Percentiles rank a stretch among this genome's conserved stretches.
phyloP scores from a whole-genome alignment of 805 yeast genomes.

The Kodamaea kakaduensis region DNA sequence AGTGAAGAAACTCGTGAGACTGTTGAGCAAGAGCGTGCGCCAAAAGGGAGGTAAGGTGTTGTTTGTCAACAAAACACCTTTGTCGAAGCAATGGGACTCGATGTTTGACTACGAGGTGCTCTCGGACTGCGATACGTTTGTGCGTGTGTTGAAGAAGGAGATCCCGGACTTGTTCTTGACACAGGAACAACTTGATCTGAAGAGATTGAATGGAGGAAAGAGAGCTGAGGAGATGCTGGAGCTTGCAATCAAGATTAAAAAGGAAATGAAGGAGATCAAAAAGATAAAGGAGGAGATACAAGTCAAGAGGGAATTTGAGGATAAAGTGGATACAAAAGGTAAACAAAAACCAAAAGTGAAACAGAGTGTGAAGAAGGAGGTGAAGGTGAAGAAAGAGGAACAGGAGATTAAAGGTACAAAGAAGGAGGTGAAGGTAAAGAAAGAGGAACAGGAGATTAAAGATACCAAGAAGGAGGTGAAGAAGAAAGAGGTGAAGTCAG shows the following conservation, averaged over 20 bases:
- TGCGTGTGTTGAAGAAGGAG: slow-evolving; percentile 47
- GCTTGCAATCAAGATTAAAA: slow-evolving; percentile 7
- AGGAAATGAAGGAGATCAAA: slow-evolving; percentile 6
- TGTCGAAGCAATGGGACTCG: slow-evolving; percentile 63
- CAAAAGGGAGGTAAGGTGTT: slow-evolving; percentile 77
- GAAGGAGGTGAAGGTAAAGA: slow-evolving; percentile 2
- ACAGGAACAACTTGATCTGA: slow-evolving; percentile 47
- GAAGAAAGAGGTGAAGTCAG: slow-evolving; percentile 2
- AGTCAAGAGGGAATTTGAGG: slow-evolving; percentile 3
- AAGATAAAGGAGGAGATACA: background rate
- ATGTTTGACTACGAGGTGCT: slow-evolving; percentile 75
- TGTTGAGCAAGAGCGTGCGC: slow-evolving; percentile 65
- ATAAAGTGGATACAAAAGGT: no score
- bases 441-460: background rate
- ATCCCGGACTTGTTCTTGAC: slow-evolving; percentile 61
- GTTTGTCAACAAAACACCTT: slow-evolving; percentile 65
- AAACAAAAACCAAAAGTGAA: slow-evolving; percentile 1
- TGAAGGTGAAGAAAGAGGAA: slow-evolving; percentile 1
- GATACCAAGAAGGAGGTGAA: slow-evolving; percentile 5
- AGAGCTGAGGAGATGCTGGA: no score
- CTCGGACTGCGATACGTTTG: slow-evolving; percentile 82
- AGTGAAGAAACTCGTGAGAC: slow-evolving; percentile 70
- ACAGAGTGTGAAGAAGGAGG: background rate
- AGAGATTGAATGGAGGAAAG: slow-evolving; percentile 28
- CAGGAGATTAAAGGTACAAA: slow-evolving; percentile 1